A percentile compares a stretch with the other conserved stretches of the same genome.
These are phyloP conservation scores for Toxicodendron radicans DNA, from an alignment of 345 rosid species.

Conservation along the genomic window DNA sequence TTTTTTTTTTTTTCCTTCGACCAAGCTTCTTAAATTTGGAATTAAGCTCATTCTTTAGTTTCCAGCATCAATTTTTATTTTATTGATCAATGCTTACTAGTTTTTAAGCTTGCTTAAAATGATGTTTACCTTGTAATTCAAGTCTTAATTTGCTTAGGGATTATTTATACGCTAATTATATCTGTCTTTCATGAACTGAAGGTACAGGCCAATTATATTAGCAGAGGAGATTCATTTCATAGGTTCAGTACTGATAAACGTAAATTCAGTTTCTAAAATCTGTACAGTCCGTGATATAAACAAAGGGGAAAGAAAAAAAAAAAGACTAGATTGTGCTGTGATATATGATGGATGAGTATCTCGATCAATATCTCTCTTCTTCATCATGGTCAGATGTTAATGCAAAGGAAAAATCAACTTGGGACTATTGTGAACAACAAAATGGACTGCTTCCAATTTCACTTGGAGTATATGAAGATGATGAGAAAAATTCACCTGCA, in stretches of 20 bases:
- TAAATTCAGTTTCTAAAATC: neutral
- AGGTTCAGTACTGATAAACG: neutral
- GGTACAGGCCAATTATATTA: conserved; percentile 6
- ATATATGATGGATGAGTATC: conserved; percentile 41
- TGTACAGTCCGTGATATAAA: neutral
- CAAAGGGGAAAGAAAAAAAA: neutral
- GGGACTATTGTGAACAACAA: conserved; percentile 30
- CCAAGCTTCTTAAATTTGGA: too few species aligned
- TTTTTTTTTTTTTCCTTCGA: too few species aligned
- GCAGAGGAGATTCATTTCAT: neutral
- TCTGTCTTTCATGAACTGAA: neutral
- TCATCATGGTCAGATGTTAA: conserved; percentile 32
- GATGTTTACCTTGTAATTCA: neutral
- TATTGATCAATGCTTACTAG: neutral
- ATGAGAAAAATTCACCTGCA: conserved; percentile 17
- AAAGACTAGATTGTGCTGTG: neutral
- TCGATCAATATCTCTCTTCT: conserved; percentile 32
- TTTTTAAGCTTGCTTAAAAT: neutral
- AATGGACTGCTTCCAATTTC: conserved; percentile 23
- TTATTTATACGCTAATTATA: neutral
- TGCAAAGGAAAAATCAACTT: conserved; percentile 31
- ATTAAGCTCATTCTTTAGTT: too few species aligned
- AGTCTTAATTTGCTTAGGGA: neutral
- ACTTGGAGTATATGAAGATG: conserved; percentile 22
- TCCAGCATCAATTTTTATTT: neutral